phyloP scores from a whole-genome alignment of 169 alveolate species.

The Plasmodium vivax region DNA sequence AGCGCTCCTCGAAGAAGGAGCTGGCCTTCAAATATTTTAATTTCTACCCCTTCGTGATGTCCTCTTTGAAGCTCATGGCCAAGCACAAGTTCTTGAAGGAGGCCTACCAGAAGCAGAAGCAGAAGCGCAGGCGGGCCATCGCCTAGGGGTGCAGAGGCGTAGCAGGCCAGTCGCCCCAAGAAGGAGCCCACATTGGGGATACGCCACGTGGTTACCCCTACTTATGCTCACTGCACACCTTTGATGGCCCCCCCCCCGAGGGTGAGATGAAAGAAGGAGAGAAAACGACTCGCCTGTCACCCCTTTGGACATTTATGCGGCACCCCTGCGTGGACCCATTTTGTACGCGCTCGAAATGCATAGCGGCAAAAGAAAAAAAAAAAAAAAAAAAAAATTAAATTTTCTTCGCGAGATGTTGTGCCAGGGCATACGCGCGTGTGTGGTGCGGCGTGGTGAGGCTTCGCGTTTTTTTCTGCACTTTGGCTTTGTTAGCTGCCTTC shows the following conservation, averaged over 20 bases:
- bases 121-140: background rate
- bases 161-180: background rate
- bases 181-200: too few relatives aligned
- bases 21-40: slow-evolving; percentile 47
- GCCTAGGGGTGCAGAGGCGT: background rate
- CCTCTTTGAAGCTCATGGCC: slow-evolving; percentile 48
- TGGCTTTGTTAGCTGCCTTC: background rate
- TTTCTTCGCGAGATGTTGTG: background rate
- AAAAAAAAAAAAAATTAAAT: too few relatives aligned
- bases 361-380: too few relatives aligned
- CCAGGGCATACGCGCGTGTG: background rate
- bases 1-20: slow-evolving; percentile 29
- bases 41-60: slow-evolving; percentile 50
- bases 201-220: too few relatives aligned
- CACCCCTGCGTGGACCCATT: too few relatives aligned
- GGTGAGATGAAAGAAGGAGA: background rate
- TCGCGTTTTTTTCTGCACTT: background rate
- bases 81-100: slow-evolving; percentile 41
- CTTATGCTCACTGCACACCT: background rate
- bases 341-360: too few relatives aligned
- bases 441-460: background rate
- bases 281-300: too few relatives aligned
- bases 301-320: too few relatives aligned
- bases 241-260: slow-evolving; percentile 4
- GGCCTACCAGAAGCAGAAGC: slow-evolving; percentile 32